A percentile compares a stretch with the other conserved stretches of the same genome.
phyloP scores from a whole-genome alignment of 768 basidiomycete genomes.

The Russula sp. region DNA sequence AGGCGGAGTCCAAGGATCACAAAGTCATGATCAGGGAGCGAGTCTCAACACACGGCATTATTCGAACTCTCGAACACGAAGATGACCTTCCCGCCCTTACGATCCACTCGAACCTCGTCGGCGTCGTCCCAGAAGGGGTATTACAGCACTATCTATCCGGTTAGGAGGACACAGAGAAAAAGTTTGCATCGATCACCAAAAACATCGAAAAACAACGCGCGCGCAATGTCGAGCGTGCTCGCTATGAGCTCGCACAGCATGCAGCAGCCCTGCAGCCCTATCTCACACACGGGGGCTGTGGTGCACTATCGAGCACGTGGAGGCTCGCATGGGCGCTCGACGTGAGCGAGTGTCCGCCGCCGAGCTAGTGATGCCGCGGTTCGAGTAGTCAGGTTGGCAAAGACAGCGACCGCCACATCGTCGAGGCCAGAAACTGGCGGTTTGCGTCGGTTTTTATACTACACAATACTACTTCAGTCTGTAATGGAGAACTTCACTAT shows the following conservation, averaged over 20 bases:
- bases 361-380: too few relatives aligned
- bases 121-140: conserved; percentile 65
- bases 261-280: conserved; percentile 38
- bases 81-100: conserved; percentile 61
- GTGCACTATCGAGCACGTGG: conserved; percentile 53
- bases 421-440: too few relatives aligned
- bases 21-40: conserved; percentile 85
- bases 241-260: conserved; percentile 42
- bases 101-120: conserved; percentile 56
- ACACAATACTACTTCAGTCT: too few relatives aligned
- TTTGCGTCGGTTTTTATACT: too few relatives aligned
- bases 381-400: too few relatives aligned
- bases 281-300: conserved; percentile 39
- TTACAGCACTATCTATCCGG: conserved; percentile 68
- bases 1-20: conserved; percentile 28
- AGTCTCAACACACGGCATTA: conserved; percentile 67
- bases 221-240: conserved; percentile 40
- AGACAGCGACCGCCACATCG: too few relatives aligned
- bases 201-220: conserved; percentile 57
- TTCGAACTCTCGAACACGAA: conserved; percentile 72
- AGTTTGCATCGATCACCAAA: conserved; percentile 51
- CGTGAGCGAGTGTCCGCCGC: conserved; percentile 69
- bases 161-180: conserved; percentile 55
- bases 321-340: conserved; percentile 80
- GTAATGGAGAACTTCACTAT: too few relatives aligned